These are phyloP conservation scores for Fusarium coicis DNA, from an alignment of 2,329 filamentous ascomycete species.

Conservation along the genomic window DNA sequence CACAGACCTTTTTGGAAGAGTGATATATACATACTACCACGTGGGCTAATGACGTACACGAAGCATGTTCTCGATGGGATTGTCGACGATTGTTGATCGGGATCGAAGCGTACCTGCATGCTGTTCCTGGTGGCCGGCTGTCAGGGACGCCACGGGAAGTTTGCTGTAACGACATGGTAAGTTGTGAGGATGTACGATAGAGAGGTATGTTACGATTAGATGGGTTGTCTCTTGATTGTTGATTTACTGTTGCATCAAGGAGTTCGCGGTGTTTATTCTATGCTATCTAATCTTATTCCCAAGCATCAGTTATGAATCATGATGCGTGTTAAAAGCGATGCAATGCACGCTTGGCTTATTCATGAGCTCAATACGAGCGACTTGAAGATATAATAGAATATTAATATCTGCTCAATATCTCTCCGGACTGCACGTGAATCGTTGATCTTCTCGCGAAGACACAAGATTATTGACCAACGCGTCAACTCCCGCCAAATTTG, in stretches of 20 bases:
- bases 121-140: conserved; percentile 30
- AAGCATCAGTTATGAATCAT: background rate
- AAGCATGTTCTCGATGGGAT: conserved; percentile 11
- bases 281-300: background rate
- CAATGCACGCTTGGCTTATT: background rate
- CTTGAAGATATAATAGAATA: background rate
- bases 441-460: background rate
- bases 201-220: background rate
- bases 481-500: background rate
- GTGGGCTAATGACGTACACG: conserved; percentile 35
- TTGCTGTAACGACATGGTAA: conserved; percentile 18
- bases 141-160: conserved; percentile 26
- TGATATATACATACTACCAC: conserved; percentile 24
- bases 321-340: background rate
- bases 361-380: background rate
- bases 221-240: background rate
- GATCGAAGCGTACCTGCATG: conserved; percentile 33
- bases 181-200: background rate
- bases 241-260: background rate
- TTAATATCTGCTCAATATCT: background rate
- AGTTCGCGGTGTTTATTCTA: background rate
- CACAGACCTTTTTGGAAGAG: conserved; percentile 1
- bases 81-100: conserved; percentile 16
- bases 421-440: background rate
- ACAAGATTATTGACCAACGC: background rate